Evolutionary conservation across 176 grass and related monocot species (phyloP).

Genomic region (Ampelocalamus luodianensis): DNA sequence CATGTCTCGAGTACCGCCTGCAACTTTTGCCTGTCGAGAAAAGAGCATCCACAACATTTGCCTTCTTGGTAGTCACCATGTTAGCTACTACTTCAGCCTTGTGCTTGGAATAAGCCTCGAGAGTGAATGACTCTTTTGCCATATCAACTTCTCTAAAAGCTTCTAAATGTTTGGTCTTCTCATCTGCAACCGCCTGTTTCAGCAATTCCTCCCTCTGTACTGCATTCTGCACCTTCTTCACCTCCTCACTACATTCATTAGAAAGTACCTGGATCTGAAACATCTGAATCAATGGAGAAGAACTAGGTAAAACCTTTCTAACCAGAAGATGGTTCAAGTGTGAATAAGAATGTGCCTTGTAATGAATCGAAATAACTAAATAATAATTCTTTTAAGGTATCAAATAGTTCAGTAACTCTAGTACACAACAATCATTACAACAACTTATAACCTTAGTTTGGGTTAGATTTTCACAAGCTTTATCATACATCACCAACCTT

Average conservation of each 20-base stretch:
- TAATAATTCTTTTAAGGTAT: background rate
- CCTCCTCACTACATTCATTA: conserved; percentile 54
- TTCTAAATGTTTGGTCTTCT: conserved; percentile 55
- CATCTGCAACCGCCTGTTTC: conserved; percentile 49
- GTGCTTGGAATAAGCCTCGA: conserved; percentile 54
- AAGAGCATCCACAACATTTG: conserved; percentile 59
- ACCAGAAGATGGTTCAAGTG: background rate
- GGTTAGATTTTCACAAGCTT: background rate
- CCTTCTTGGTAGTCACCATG: conserved; percentile 48
- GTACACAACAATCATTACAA: background rate
- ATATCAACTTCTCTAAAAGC: conserved; percentile 58
- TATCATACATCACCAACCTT: conserved; percentile 42
- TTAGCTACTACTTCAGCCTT: conserved; percentile 56
- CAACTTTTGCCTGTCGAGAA: conserved; percentile 66
- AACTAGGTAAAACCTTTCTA: conserved; percentile 20
- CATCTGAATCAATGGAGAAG: conserved; percentile 30
- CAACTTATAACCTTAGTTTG: conserved; percentile 10
- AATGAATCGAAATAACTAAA: background rate
- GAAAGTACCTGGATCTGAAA: conserved; percentile 71
- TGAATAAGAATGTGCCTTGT: background rate
- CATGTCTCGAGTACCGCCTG: conserved; percentile 76
- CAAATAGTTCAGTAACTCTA: conserved; percentile 18
- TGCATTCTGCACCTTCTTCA: conserved; percentile 57
- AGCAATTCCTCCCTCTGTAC: conserved; percentile 56
- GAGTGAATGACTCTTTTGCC: conserved; percentile 47